A percentile compares a stretch with the other conserved stretches of the same genome.
Conservation (phyloP, 495 filamentous ascomycete species). For the Penicillium atrosanguineum region DNA sequence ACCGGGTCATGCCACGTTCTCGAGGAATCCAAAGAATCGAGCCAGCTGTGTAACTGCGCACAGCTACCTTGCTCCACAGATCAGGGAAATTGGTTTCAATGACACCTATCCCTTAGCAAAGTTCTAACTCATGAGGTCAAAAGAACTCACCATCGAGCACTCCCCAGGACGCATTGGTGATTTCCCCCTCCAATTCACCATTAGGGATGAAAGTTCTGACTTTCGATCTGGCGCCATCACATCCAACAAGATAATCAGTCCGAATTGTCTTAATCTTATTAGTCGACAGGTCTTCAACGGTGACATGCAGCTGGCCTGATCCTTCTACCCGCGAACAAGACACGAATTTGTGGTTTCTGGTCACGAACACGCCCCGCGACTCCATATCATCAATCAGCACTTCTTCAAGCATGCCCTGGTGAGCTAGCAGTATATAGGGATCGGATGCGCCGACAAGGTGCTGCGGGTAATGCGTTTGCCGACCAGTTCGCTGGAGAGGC, state of each 20-base stretch:
- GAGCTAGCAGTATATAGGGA: slow-evolving; percentile 68
- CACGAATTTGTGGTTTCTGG: slow-evolving; percentile 55
- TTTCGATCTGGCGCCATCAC: slow-evolving; percentile 32
- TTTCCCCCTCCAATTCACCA: slow-evolving; percentile 59
- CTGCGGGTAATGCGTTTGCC: slow-evolving; percentile 67
- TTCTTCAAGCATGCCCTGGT: slow-evolving; percentile 73
- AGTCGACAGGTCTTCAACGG: slow-evolving; percentile 22
- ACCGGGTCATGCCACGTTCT: slow-evolving; percentile 69
- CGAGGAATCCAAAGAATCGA: slow-evolving; percentile 77
- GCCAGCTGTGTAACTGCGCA: slow-evolving; percentile 64
- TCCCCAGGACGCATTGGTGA: slow-evolving; percentile 68
- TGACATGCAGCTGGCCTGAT: slow-evolving; percentile 16
- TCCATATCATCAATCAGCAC: slow-evolving; percentile 63
- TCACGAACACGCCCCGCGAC: slow-evolving; percentile 54
- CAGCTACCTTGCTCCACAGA: slow-evolving; percentile 66
- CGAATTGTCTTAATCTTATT: slow-evolving; percentile 12
- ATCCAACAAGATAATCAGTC: slow-evolving; percentile 32
- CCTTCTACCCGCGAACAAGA: slow-evolving; percentile 43
- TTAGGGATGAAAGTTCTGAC: slow-evolving; percentile 42
- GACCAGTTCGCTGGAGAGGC: slow-evolving; percentile 59
- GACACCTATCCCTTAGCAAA: slow-evolving; percentile 38
- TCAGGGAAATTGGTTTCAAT: slow-evolving; percentile 76
- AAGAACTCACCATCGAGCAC: slow-evolving; percentile 61
- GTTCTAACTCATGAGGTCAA: neutral
- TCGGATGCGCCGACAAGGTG: slow-evolving; percentile 69